Base-by-base conservation (phyloP, 208 protist species). In the Phytomonas serpens region DNA sequence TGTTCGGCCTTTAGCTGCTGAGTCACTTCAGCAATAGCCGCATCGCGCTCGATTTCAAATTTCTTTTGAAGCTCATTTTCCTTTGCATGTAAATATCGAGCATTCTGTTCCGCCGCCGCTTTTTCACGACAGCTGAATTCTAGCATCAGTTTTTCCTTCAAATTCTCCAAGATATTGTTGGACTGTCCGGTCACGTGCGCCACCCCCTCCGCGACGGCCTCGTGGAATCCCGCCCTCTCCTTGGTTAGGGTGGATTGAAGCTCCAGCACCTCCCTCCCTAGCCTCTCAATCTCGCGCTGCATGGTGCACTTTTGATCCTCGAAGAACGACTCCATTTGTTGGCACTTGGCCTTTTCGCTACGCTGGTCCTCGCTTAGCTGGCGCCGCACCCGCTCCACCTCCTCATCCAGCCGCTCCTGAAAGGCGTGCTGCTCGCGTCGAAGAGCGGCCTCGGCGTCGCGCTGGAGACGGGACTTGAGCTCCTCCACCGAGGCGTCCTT, bases 401-500 rank as follows among this genome's bases (percentile, higher is more conserved):
- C 88, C 30, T 88, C 83, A 67, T 68, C 76, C 36, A 92, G 77
- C 23, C 83, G 76, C 7, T 87, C 81, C 33, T 78, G 77, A 13
- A 80, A 80, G 37, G 74, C 73, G 23, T 87, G 74, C 61, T 89
- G 87, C 80, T 96, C 86, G 14, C 85, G 83, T 29, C 68, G 40
- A 31, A 88, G 79, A 14, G 77, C 65, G 11, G 82, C 77, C 37
- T 82, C 82, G n/a, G 86, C 82, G 61, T 92, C 88, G 7, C 87
- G 82, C 64, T 76, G 80, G 61, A 94, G 72, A 36, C 79, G 77
- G 19, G 78, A 74, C 74, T 85, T 83, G 23, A 88, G 69, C 70
- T 87, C 88, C 64, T 94, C 88, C 19, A 96, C 71, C 0, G 81
- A 76, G 16, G 86, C 82, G 63, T 97, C 89, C 69, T 93, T 90